Evolutionary conservation across 202 grass and related monocot species (phyloP).

Genomic region (Hordeum pubiflorum): DNA sequence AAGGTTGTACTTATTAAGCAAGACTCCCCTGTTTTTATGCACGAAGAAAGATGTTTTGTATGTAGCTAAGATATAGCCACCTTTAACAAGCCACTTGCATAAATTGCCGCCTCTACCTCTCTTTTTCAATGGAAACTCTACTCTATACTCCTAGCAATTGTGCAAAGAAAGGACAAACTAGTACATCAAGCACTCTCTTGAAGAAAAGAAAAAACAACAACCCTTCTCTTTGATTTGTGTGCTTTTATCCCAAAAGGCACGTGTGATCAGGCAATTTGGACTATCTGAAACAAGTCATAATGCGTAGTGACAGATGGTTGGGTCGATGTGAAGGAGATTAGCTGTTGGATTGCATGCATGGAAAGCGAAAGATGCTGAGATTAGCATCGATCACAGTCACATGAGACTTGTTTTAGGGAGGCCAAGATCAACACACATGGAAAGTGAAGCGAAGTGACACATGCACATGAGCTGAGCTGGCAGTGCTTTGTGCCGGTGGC

Average conservation of each 20-base stretch:
- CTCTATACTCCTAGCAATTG: not conserved
- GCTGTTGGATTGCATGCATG: constrained; percentile 28
- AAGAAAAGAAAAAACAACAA: no score
- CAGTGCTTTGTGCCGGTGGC: not conserved
- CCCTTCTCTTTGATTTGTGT: not conserved
- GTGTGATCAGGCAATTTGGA: not conserved
- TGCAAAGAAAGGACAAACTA: not conserved
- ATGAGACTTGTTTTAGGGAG: not conserved
- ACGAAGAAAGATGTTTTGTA: no score
- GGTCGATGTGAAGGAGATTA: not conserved
- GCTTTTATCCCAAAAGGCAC: no score
- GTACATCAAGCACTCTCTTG: no score
- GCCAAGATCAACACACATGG: constrained; percentile 1
- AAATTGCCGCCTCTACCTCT: not conserved
- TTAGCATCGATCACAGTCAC: not conserved
- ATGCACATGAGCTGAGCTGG: not conserved
- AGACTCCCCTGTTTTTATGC: no score
- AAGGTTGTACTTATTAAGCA: no score
- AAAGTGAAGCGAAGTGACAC: not conserved
- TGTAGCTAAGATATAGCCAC: no score
- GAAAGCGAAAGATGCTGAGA: constrained; percentile 15
- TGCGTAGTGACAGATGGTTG: not conserved
- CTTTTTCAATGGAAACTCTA: not conserved
- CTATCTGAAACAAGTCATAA: no score
- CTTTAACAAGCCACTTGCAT: no score